These are phyloP conservation scores for Symbiodinium pilosum DNA, from an alignment of 73 alveolate species.

Conservation along the genomic window DNA sequence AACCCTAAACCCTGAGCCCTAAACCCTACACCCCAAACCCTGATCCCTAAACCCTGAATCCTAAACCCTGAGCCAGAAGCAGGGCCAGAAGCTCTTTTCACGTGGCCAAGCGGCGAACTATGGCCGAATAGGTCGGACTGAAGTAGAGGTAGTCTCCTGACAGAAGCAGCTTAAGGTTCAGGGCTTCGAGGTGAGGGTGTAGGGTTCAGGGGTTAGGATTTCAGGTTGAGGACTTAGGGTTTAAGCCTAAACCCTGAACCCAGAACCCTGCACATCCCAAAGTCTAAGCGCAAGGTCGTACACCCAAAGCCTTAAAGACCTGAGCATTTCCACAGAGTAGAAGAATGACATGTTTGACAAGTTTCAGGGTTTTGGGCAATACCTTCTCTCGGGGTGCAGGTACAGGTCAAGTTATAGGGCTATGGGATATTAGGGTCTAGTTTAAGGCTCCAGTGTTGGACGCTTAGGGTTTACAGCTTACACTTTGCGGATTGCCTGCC, in stretches of 20 bases:
- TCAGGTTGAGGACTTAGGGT: background rate
- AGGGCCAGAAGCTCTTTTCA: background rate
- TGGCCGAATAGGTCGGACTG: conserved; percentile 41
- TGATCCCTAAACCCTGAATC: no score
- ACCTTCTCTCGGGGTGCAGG: background rate
- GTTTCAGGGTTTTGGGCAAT: background rate
- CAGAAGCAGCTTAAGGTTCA: background rate
- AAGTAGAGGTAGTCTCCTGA: conserved; percentile 52
- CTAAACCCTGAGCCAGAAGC: no score
- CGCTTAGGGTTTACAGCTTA: no score
- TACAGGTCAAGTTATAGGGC: background rate
- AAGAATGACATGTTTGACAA: background rate
- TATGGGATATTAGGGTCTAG: background rate
- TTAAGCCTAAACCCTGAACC: background rate
- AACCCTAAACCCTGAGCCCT: no score
- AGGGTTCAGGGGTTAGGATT: background rate
- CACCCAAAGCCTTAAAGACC: background rate
- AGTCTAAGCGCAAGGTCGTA: background rate
- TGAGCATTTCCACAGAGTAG: background rate
- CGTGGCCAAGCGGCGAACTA: conserved; percentile 1
- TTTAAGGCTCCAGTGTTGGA: no score
- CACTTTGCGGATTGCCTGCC: no score
- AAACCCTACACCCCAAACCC: no score
- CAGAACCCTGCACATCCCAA: background rate
- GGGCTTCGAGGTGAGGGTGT: background rate